These are phyloP conservation scores for Filobasidium wieringae DNA, from an alignment of 768 basidiomycete genomes.

Conservation along the genomic window DNA sequence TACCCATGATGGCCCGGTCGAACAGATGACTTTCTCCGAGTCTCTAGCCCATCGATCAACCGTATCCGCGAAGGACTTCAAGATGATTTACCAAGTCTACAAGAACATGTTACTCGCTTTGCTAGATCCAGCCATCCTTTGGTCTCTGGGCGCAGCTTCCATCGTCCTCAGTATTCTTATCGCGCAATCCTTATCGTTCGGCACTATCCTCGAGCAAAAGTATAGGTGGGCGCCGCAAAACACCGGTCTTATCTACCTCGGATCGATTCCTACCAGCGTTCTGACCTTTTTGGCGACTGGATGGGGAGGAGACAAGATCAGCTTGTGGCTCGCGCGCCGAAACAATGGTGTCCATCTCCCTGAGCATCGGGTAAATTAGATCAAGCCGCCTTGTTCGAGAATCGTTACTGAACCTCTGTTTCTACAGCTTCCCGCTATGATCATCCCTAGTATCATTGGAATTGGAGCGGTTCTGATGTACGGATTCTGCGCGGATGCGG, in stretches of 20 bases:
- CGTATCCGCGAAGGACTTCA: neutral
- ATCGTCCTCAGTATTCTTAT: slow-evolving; percentile 1
- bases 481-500: slow-evolving; percentile 1
- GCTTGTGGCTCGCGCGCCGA: slow-evolving; percentile 3
- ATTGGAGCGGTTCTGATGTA: slow-evolving; percentile 2
- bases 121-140: slow-evolving; percentile 5
- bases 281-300: slow-evolving; percentile 1
- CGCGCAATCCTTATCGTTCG: slow-evolving; percentile 2
- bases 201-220: neutral
- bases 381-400: neutral
- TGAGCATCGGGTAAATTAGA: slow-evolving; percentile 1
- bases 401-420: neutral
- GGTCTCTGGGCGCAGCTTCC: slow-evolving; percentile 2
- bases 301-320: slow-evolving; percentile 11
- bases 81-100: neutral
- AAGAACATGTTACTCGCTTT: slow-evolving; percentile 3
- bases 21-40: neutral
- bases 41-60: neutral
- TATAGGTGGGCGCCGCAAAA: slow-evolving; percentile 1
- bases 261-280: neutral
- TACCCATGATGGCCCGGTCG: neutral
- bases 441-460: slow-evolving; percentile 2
- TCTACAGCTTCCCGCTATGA: neutral
- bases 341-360: slow-evolving; percentile 7
- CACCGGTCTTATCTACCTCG: slow-evolving; percentile 7